These are phyloP conservation scores for Aspergillus sp. DNA, from an alignment of 2,329 filamentous ascomycete genomes.

Conservation along the genomic window DNA sequence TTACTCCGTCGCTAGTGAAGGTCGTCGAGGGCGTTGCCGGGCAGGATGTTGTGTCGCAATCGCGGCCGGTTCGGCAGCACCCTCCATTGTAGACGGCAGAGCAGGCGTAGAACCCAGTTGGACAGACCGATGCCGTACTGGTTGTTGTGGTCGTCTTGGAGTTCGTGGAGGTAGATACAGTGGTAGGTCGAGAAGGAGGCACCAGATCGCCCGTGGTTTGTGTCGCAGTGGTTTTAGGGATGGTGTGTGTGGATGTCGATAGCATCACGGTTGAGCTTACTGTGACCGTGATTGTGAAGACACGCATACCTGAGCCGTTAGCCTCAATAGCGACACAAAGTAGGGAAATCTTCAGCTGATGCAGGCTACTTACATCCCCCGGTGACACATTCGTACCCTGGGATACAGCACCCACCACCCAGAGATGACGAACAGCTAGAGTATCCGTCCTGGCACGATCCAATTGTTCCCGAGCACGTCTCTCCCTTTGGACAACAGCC, in stretches of 20 bases:
- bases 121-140: slow-evolving; percentile 58
- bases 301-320: slow-evolving; percentile 31
- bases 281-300: slow-evolving; percentile 41
- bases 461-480: slow-evolving; percentile 55
- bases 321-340: neutral
- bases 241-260: slow-evolving; percentile 35
- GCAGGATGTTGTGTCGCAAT: slow-evolving; percentile 81
- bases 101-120: slow-evolving; percentile 90
- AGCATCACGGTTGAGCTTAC: slow-evolving; percentile 32
- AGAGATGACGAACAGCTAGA: slow-evolving; percentile 55
- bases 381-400: slow-evolving; percentile 59
- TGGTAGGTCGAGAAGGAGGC: slow-evolving; percentile 44
- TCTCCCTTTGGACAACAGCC: slow-evolving; percentile 61
- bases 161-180: slow-evolving; percentile 37
- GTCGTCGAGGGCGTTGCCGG: slow-evolving; percentile 68
- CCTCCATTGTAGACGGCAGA: slow-evolving; percentile 76
- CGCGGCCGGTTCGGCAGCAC: slow-evolving; percentile 83
- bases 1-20: slow-evolving; percentile 64
- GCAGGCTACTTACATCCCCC: slow-evolving; percentile 52
- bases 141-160: slow-evolving; percentile 36
- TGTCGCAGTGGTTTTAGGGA: slow-evolving; percentile 27
- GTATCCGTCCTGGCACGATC: slow-evolving; percentile 55
- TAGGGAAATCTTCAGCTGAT: too few species aligned
- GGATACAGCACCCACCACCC: slow-evolving; percentile 64
- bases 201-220: slow-evolving; percentile 31